phyloP scores from a whole-genome alignment of 352 stramenopile genomes.

The Phytophthora hibernalis region DNA sequence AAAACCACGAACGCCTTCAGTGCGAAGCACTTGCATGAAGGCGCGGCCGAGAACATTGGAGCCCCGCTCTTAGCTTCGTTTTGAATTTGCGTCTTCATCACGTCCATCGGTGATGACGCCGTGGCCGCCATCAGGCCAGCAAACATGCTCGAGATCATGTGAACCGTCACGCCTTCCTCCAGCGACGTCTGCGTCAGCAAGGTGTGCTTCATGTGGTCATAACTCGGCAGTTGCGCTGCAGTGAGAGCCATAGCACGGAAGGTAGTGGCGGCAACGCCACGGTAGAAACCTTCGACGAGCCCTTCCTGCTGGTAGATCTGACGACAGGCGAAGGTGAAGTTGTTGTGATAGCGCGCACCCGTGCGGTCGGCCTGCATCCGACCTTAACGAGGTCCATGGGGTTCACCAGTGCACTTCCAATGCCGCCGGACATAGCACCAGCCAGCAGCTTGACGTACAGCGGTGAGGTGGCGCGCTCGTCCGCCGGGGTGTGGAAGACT shows the following conservation, averaged over 20 bases:
- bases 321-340: slow-evolving; percentile 55
- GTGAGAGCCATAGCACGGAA: slow-evolving; percentile 73
- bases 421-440: slow-evolving; percentile 57
- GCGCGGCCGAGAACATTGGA: slow-evolving; percentile 48
- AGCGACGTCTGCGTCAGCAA: slow-evolving; percentile 51
- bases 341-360: slow-evolving; percentile 61
- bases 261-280: slow-evolving; percentile 65
- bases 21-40: slow-evolving; percentile 57
- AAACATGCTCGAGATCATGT: slow-evolving; percentile 73
- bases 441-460: slow-evolving; percentile 70
- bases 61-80: slow-evolving; percentile 61
- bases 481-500: slow-evolving; percentile 46
- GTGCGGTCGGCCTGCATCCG: slow-evolving; percentile 76
- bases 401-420: slow-evolving; percentile 71
- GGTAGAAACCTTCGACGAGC: slow-evolving; percentile 65
- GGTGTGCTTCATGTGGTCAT: slow-evolving; percentile 76
- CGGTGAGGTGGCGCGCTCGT: slow-evolving; percentile 47
- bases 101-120: slow-evolving; percentile 72
- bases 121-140: slow-evolving; percentile 73
- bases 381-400: slow-evolving; percentile 82
- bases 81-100: slow-evolving; percentile 87
- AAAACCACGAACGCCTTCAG: slow-evolving; percentile 67
- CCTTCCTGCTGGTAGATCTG: slow-evolving; percentile 71
- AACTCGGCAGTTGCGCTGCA: slow-evolving; percentile 72
- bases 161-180: slow-evolving; percentile 59